These are phyloP conservation scores for Chenopodium berlandieri DNA, from an alignment of 148 eudicot species.

Conservation along the genomic window DNA sequence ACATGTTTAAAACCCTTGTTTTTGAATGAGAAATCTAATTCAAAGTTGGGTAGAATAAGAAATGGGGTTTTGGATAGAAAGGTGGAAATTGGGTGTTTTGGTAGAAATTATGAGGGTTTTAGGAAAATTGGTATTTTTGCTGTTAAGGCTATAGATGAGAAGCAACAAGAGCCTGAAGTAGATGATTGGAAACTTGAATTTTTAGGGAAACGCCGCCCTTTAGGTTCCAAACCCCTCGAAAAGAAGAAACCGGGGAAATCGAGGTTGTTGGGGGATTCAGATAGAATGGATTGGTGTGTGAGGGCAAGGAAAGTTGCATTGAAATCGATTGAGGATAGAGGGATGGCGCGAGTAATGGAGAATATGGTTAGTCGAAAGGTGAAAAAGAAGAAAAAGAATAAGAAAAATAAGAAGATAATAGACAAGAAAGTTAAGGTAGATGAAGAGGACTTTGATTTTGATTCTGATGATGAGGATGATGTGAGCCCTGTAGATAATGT, in stretches of 20 bases:
- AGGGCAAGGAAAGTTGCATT: conserved; percentile 85
- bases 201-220: conserved; percentile 48
- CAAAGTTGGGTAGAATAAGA: conserved; percentile 26
- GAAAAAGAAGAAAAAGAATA: conserved; percentile 55
- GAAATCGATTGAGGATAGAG: conserved; percentile 80
- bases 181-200: conserved; percentile 75
- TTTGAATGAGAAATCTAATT: conserved; percentile 19
- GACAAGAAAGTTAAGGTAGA: conserved; percentile 31
- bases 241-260: conserved; percentile 49
- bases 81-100: conserved; percentile 25
- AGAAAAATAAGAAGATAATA: conserved; percentile 37
- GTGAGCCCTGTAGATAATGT: conserved; percentile 24
- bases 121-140: conserved; percentile 26
- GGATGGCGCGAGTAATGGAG: conserved; percentile 57
- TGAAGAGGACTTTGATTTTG: conserved; percentile 32
- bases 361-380: conserved; percentile 35
- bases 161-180: conserved; percentile 25
- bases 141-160: conserved; percentile 30
- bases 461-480: conserved; percentile 37
- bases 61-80: conserved; percentile 28
- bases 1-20: conserved; percentile 31
- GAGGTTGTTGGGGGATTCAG: conserved; percentile 44
- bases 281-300: conserved; percentile 91
- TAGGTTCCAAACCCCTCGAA: conserved; percentile 25
- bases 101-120: conserved; percentile 22